phyloP scores from a whole-genome alignment of 2,329 filamentous ascomycete genomes.

The Fusarium sp. region DNA sequence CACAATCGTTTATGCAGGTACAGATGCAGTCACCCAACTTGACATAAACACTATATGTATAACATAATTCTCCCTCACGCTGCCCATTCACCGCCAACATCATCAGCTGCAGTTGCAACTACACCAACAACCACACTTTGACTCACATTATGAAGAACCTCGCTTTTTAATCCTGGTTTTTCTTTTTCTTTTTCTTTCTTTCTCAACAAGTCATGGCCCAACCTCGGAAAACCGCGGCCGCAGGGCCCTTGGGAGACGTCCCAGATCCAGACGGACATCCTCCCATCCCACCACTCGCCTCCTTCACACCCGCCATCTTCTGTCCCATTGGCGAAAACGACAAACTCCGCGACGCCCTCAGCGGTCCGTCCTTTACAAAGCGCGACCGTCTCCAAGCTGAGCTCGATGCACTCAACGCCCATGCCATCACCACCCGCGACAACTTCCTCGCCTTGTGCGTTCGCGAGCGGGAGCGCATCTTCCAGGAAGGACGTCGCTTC shows the following conservation, averaged over 20 bases:
- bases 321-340: constrained; percentile 42
- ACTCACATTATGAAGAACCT: background rate
- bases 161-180: background rate
- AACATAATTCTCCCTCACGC: background rate
- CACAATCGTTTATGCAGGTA: constrained; percentile 19
- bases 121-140: constrained; percentile 6
- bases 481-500: constrained; percentile 32
- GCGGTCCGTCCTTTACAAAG: constrained; percentile 9
- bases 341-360: constrained; percentile 8
- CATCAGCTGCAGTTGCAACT: constrained; percentile 8
- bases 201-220: constrained; percentile 26
- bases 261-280: constrained; percentile 24
- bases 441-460: constrained; percentile 46
- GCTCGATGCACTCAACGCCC: constrained; percentile 39
- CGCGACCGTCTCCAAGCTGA: constrained; percentile 32
- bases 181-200: too few relatives aligned
- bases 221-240: background rate
- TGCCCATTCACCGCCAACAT: constrained; percentile 9
- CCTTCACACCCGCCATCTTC: constrained; percentile 43
- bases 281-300: constrained; percentile 15
- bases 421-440: constrained; percentile 42
- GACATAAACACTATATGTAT: background rate
- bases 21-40: background rate
- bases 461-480: constrained; percentile 48
- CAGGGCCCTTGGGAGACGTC: constrained; percentile 2